Base-by-base conservation (phyloP, 306 rosid genomes). In the Biancaea sappan region DNA sequence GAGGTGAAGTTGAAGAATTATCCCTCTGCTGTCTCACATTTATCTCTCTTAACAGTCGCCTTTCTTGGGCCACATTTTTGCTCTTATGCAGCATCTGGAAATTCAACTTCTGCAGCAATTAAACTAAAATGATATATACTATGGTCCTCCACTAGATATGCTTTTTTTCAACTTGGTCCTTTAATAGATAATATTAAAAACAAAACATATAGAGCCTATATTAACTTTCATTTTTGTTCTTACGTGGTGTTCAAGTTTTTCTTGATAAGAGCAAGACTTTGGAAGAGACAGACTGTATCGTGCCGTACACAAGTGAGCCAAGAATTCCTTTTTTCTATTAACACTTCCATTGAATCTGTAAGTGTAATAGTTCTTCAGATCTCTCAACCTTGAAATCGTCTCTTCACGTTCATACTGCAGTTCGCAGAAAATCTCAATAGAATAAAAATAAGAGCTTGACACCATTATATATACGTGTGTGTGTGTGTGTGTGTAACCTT, bases 101-200 rank as follows among this genome's bases (percentile, higher is more conserved):
- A 25, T 54, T 79, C 78, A 79, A 53, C 67, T 65, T 65, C 82
- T 79, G 56, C 53, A 16, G 19, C 18, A 31, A 66, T 28, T 12
- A 7, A 13, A 34, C 15, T 21, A 9, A 5, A 0, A 66, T n/a
- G n/a, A n/a, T n/a, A n/a, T n/a, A n/a, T n/a, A n/a, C n/a, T n/a
- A n/a, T n/a, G n/a, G n/a, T n/a, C n/a, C n/a, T n/a, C n/a, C n/a
- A n/a, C n/a, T n/a, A n/a, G n/a, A n/a, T n/a, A n/a, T n/a, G n/a
- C n/a, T n/a, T n/a, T n/a, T n/a, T n/a, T n/a, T n/a, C n/a, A n/a
- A n/a, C n/a, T n/a, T n/a, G n/a, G n/a, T n/a, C n/a, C n/a, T n/a
- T n/a, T n/a, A n/a, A n/a, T n/a, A n/a, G n/a, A n/a, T n/a, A n/a
- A n/a, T n/a, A n/a, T n/a, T n/a, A n/a, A n/a, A n/a, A n/a, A n/a